Evolutionary conservation across 2,329 filamentous ascomycete genomes (phyloP), one percentile per base, ranked within the genome.

Genomic region (Clarireedia hainanense): DNA sequence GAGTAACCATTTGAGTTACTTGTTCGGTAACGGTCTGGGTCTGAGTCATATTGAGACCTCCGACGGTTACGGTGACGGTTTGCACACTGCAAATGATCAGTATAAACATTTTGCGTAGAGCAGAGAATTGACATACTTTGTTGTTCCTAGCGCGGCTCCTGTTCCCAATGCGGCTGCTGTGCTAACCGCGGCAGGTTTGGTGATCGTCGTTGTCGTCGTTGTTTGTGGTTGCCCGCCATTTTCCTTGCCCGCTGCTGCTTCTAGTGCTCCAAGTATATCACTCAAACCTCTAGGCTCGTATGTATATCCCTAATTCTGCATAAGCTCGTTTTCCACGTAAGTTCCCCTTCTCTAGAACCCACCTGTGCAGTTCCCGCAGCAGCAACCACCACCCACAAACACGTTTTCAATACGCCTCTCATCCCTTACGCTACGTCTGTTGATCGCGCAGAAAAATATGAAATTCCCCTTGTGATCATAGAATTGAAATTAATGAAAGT

Each of bases 31-130:
- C 45, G 1, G 60, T 63, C 17, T 60, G 48, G 17, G 55, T 55
- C 37, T 60, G 57, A 30, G 63, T 65, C 23, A 55, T 10, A 39
- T 49, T 55, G 7, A 20, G 49, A 47, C 67, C 64, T 14, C 69
- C 59, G 20, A 70, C 68, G 4, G 73, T 74, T 48, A 73, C 66
- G 5, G 71, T 75, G 23, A 73, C 64, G 23, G 71, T 72, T 60
- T 71, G 60, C 56, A 20, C 37, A 27, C 52, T 55, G 37, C n/a
- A n/a, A 26, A 27, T 20, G 26, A 50, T 30, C 40, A 54, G 14
- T 14, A 5, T 23, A 12, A 14, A 24, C 26, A 24, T 23, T 43
- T 17, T 17, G 3, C 14, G 47, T 23, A 30, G 17, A 43, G 9
- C n/a, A 23, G 5, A 26, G 23, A 15, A 20, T 20, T 14, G 24